A percentile compares a stretch with the other conserved stretches of the same genome.
phyloP scores from a whole-genome alignment of 2,329 filamentous ascomycete species.

The Huntiella decipiens region DNA sequence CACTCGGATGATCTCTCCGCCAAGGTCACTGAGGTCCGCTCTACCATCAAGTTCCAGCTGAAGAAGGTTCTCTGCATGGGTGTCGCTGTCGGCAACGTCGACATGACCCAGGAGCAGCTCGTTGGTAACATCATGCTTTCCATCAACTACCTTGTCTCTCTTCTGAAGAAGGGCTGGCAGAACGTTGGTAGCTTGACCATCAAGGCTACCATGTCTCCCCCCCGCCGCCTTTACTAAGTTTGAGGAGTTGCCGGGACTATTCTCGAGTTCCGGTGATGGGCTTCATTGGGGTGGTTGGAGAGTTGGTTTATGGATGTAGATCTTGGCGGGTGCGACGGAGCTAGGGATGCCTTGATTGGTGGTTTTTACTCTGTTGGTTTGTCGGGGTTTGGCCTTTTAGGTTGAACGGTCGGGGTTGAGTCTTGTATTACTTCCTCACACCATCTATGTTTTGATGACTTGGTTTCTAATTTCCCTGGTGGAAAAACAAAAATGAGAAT shows the following conservation, averaged over 20 bases:
- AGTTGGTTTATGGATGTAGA: background rate
- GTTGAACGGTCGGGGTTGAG: background rate
- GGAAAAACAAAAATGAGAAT: conserved; percentile 3
- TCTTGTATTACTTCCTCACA: background rate
- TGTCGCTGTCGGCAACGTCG: conserved; percentile 97
- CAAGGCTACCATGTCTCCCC: conserved; percentile 99
- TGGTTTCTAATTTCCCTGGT: background rate
- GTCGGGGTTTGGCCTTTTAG: background rate
- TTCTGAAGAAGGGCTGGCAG: conserved; percentile 99
- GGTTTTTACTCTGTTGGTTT: background rate
- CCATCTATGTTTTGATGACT: background rate
- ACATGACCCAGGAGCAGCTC: conserved; percentile 89
- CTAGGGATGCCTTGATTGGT: conserved; percentile 1
- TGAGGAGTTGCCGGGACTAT: background rate
- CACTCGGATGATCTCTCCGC: conserved; percentile 81
- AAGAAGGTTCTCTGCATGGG: conserved; percentile 99
- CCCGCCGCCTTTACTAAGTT: conserved; percentile 86
- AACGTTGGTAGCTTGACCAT: conserved; percentile 99
- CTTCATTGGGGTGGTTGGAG: background rate
- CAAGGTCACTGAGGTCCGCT: conserved; percentile 99
- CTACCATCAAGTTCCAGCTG: conserved; percentile 99
- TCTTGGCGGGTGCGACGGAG: background rate
- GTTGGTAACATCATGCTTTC: conserved; percentile 98
- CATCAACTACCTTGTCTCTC: conserved; percentile 99
- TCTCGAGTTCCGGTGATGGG: conserved; percentile 1